Conservation (phyloP, 2,329 filamentous ascomycete species). For the Cercospora citrullina region DNA sequence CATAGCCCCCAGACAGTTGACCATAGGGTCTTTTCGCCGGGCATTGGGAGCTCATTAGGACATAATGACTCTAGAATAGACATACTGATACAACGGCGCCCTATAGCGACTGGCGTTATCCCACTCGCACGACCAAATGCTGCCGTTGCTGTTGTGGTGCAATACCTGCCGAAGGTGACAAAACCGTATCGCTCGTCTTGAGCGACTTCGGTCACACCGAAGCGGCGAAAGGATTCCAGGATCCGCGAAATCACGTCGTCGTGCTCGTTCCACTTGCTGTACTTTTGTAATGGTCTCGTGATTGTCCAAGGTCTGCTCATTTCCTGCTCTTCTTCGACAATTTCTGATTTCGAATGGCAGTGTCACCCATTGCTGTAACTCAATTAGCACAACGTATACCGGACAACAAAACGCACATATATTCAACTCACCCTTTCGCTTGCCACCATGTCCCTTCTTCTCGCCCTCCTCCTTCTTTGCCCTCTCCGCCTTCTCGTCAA, state of each 20-base stretch:
- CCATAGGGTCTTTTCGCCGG: not conserved
- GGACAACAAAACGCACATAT: too few species aligned
- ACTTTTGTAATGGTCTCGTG: not conserved
- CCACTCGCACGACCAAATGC: not conserved
- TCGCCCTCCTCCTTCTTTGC: constrained; percentile 59
- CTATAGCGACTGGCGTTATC: not conserved
- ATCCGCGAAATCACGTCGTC: not conserved
- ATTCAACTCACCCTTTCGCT: constrained; percentile 19
- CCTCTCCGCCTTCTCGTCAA: constrained; percentile 66
- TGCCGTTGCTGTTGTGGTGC: not conserved
- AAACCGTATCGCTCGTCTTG: not conserved
- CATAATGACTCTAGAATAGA: not conserved
- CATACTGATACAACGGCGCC: not conserved
- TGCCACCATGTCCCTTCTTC: constrained; percentile 28
- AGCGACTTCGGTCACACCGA: not conserved
- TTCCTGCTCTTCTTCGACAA: constrained; percentile 27
- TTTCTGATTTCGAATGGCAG: constrained; percentile 25
- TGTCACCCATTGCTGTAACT: constrained; percentile 17
- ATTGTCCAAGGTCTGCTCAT: constrained; percentile 5
- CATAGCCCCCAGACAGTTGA: not conserved
- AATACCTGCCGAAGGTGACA: not conserved
- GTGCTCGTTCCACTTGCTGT: not conserved
- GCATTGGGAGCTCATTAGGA: not conserved
- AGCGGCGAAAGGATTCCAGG: not conserved
- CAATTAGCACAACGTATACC: not conserved